phyloP scores from a whole-genome alignment of 1,284 basidiomycete species.

The Veloporphyrellus conicus region DNA sequence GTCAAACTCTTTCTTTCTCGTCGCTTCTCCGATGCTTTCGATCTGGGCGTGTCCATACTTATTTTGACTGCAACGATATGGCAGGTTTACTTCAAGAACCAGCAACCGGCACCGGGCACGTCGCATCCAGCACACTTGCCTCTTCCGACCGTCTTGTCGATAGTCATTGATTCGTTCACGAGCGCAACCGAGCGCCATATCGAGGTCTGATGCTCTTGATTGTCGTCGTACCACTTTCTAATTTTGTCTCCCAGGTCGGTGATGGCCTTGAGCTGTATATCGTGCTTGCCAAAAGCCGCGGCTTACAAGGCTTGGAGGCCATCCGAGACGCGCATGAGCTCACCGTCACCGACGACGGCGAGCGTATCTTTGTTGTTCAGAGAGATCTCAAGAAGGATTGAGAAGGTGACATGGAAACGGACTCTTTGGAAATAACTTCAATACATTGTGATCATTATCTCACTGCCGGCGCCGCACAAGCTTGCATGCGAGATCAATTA shows the following conservation, averaged over 20 bases:
- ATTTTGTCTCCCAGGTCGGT: conserved; percentile 60
- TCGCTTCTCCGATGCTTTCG: conserved; percentile 42
- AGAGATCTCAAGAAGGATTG: conserved; percentile 72
- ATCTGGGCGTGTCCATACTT: conserved; percentile 30
- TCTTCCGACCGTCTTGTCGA: conserved; percentile 70
- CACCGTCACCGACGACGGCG: conserved; percentile 53
- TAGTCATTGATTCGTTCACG: conserved; percentile 91
- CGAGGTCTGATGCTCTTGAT: conserved; percentile 53
- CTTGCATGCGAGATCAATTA: too few relatives aligned
- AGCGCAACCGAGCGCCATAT: conserved; percentile 95
- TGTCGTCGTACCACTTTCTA: conserved; percentile 8
- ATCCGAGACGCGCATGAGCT: conserved; percentile 61
- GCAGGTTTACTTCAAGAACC: conserved; percentile 96
- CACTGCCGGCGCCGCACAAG: too few relatives aligned
- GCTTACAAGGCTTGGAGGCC: conserved; percentile 57
- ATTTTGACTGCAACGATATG: conserved; percentile 3
- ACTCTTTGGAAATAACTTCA: background rate
- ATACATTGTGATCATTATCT: background rate
- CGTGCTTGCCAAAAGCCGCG: conserved; percentile 68
- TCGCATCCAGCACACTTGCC: conserved; percentile 78
- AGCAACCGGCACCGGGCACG: conserved; percentile 61
- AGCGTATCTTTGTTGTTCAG: conserved; percentile 69
- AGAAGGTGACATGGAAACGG: conserved; percentile 1
- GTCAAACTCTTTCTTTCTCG: conserved; percentile 32
- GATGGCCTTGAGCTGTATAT: conserved; percentile 91